phyloP scores from a whole-genome alignment of 2,329 filamentous ascomycete species.

The Fusarium protoensiforme region DNA sequence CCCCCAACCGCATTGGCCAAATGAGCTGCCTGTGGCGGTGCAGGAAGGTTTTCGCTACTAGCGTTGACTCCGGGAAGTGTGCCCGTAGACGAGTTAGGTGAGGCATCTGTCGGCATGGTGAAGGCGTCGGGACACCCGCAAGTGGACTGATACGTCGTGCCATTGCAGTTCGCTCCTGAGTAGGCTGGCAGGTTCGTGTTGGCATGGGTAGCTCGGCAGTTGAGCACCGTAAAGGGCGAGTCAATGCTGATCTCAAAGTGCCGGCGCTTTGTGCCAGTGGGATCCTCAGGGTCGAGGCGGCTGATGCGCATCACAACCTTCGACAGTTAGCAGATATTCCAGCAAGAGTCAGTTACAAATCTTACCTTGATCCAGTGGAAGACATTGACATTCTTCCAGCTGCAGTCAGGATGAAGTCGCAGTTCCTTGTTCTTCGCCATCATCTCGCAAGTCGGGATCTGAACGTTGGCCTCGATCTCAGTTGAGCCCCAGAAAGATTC shows the following conservation, averaged over 20 bases:
- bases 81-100: slow-evolving; percentile 72
- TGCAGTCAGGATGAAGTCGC: slow-evolving; percentile 87
- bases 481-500: slow-evolving; percentile 86
- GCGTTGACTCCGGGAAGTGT: slow-evolving; percentile 56
- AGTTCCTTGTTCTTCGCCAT: slow-evolving; percentile 78
- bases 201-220: slow-evolving; percentile 90
- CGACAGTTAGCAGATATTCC: slow-evolving; percentile 14
- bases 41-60: slow-evolving; percentile 52
- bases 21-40: slow-evolving; percentile 68
- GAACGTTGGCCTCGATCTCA: slow-evolving; percentile 94
- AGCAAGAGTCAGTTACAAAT: background rate
- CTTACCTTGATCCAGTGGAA: slow-evolving; percentile 95
- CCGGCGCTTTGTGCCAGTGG: slow-evolving; percentile 76
- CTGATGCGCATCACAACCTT: slow-evolving; percentile 94
- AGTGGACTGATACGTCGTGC: slow-evolving; percentile 57
- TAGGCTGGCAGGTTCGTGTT: slow-evolving; percentile 90
- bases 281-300: slow-evolving; percentile 81
- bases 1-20: slow-evolving; percentile 46
- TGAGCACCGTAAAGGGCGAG: slow-evolving; percentile 92
- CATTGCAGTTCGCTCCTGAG: slow-evolving; percentile 61
- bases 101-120: slow-evolving; percentile 67
- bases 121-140: slow-evolving; percentile 67
- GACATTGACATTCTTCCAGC: slow-evolving; percentile 92
- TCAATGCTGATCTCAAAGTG: slow-evolving; percentile 98
- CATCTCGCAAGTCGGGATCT: slow-evolving; percentile 87